Conservation (phyloP, 192 early-diverging fungal genomes). For the Anaeromyces robustus region DNA sequence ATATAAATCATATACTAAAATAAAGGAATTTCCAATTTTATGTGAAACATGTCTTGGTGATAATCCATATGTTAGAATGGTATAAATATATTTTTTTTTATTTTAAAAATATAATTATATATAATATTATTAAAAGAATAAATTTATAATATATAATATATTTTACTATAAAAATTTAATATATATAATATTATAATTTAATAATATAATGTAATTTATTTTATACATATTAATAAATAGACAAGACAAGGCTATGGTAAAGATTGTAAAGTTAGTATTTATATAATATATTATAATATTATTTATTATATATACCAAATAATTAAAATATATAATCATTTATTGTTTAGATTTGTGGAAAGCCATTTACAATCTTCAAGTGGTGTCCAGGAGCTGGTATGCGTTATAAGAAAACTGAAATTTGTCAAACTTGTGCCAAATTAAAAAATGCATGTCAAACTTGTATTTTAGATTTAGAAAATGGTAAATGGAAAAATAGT, state of each 20-base stretch:
- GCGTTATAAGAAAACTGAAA: slow-evolving; percentile 96
- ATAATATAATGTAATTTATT: too few species aligned
- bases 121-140: too few species aligned
- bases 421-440: slow-evolving; percentile 94
- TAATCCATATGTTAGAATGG: slow-evolving; percentile 97
- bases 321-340: too few species aligned
- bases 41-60: slow-evolving; percentile 96
- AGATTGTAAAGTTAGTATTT: slow-evolving; percentile 47
- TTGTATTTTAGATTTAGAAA: slow-evolving; percentile 90
- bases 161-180: neutral
- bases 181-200: slow-evolving; percentile 4
- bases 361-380: slow-evolving; percentile 90
- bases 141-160: too few species aligned
- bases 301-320: too few species aligned
- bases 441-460: slow-evolving; percentile 98
- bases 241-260: slow-evolving; percentile 55
- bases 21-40: slow-evolving; percentile 36
- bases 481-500: too few species aligned
- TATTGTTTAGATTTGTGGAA: slow-evolving; percentile 47
- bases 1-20: neutral
- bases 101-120: slow-evolving; percentile 27
- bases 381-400: slow-evolving; percentile 90
- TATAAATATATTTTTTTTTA: slow-evolving; percentile 25
- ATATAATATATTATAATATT: too few species aligned
- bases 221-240: neutral